Percentiles rank a stretch among this genome's conserved stretches.
These are phyloP conservation scores for Cenchrus fungigraminus DNA, from an alignment of 176 grass and related monocot species.

Conservation along the genomic window DNA sequence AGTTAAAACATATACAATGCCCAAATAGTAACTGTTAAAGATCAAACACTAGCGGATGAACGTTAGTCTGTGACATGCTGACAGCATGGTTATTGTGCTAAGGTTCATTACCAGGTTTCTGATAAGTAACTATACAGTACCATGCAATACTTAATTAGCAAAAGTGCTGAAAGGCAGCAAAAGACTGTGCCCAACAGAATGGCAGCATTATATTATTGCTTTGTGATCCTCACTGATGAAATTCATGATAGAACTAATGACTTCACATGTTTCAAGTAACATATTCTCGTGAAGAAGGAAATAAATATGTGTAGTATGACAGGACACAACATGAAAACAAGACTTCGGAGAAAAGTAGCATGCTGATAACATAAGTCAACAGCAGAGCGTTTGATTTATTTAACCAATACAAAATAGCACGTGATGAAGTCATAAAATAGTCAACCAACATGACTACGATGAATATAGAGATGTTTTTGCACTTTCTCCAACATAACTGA, in stretches of 20 bases:
- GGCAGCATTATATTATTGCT: not conserved
- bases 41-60: not conserved
- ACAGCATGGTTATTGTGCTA: not conserved
- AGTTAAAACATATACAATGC: not conserved
- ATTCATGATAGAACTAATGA: not conserved
- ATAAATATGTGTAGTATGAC: not conserved
- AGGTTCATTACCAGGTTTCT: not conserved
- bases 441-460: slow-evolving; percentile 4
- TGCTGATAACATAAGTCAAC: slow-evolving; percentile 10
- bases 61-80: not conserved
- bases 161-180: not conserved
- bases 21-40: not conserved
- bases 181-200: not conserved
- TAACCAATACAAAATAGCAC: not conserved
- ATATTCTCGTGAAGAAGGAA: slow-evolving; percentile 8
- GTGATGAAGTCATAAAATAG: not conserved
- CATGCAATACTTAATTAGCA: not conserved
- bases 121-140: not conserved
- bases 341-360: not conserved
- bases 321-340: not conserved
- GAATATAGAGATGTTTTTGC: not conserved
- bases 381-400: not conserved
- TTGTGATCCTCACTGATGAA: not conserved
- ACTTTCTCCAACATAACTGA: slow-evolving; percentile 1
- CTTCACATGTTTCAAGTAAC: slow-evolving; percentile 13